These are phyloP conservation scores for Sesbania bispinosa DNA, from an alignment of 306 rosid genomes.

Conservation along the genomic window DNA sequence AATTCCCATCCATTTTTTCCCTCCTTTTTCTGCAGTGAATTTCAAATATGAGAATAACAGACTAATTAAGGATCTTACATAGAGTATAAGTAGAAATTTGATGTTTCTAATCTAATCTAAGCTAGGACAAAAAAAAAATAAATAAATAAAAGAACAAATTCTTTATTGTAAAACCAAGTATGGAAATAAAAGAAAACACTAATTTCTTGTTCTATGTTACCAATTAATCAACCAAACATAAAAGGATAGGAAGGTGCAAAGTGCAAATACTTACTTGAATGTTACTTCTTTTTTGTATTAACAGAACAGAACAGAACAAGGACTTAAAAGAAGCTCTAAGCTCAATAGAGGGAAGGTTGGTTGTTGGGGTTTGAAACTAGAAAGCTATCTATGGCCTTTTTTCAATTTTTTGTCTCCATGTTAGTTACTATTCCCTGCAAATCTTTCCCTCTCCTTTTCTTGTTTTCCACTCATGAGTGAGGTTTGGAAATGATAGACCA, in stretches of 20 bases:
- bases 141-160: not conserved
- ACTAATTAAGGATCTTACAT: too few species aligned
- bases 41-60: not conserved
- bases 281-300: not conserved
- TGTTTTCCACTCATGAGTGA: not conserved
- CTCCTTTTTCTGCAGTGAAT: not conserved
- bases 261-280: slow-evolving; percentile 26
- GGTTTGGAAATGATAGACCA: slow-evolving; percentile 2
- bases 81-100: too few species aligned
- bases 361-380: slow-evolving; percentile 13
- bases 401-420: not conserved
- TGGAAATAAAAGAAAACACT: not conserved
- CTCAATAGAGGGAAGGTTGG: not conserved
- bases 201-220: not conserved
- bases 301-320: not conserved
- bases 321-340: not conserved
- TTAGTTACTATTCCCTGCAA: not conserved
- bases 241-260: not conserved
- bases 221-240: not conserved
- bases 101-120: not conserved
- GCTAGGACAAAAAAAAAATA: not conserved
- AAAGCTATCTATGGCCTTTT: not conserved
- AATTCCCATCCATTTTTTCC: slow-evolving; percentile 47
- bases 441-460: not conserved
- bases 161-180: not conserved